Conservation (phyloP, 345 rosid species). For the Odontarrhena argentea region DNA sequence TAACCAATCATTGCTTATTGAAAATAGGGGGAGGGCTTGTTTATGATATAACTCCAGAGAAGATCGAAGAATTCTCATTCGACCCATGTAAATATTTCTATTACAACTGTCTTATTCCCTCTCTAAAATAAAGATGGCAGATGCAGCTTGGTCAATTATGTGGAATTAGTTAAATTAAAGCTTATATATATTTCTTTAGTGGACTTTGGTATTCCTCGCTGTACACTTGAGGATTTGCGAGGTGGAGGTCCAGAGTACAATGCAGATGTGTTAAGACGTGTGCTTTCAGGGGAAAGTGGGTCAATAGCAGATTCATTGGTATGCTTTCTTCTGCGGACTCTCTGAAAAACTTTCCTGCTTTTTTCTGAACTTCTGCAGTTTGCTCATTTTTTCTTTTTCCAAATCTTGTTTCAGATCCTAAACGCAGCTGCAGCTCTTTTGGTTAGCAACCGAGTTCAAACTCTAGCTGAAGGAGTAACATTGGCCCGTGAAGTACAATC, state of each 20-base stretch:
- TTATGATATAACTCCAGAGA: constrained; percentile 68
- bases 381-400: background rate
- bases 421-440: constrained; percentile 92
- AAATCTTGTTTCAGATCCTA: constrained; percentile 55
- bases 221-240: constrained; percentile 67
- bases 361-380: background rate
- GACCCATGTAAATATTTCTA: constrained; percentile 72
- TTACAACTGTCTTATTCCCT: background rate
- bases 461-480: constrained; percentile 68
- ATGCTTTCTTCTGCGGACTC: constrained; percentile 35
- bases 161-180: background rate
- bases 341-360: constrained; percentile 2
- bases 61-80: constrained; percentile 70
- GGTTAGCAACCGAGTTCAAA: constrained; percentile 59
- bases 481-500: constrained; percentile 75
- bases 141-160: constrained; percentile 8
- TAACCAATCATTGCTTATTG: constrained; percentile 15
- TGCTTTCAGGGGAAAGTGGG: constrained; percentile 79
- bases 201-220: constrained; percentile 91
- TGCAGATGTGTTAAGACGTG: constrained; percentile 62
- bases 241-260: constrained; percentile 86
- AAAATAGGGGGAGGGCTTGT: constrained; percentile 71
- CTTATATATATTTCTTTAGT: constrained; percentile 46
- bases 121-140: background rate
- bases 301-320: constrained; percentile 85